Base-by-base conservation (phyloP, 148 eudicot species). In the Selenicereus undatus region DNA sequence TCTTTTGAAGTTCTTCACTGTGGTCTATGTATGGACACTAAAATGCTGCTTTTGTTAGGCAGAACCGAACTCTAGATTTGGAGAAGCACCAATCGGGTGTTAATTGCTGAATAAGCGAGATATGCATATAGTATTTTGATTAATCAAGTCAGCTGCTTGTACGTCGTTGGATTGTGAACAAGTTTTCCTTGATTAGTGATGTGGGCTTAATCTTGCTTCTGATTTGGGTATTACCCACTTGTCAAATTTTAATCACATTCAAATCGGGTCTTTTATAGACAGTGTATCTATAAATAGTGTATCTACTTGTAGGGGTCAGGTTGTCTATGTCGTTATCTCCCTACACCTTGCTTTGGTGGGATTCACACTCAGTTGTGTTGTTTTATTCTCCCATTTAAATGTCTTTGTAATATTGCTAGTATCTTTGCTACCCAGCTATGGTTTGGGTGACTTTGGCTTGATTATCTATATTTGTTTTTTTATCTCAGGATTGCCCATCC, bases 401-500 rank as follows among this genome's bases (percentile, higher is more conserved):
- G 8, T 22, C 21, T 13, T 68, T 50, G 74, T 70, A 45, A 68
- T 39, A 26, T 36, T 66, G 58, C 42, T 39, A 22, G 22, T 24
- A 17, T 35, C 26, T 39, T 29, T 69, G 64, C 58, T 22, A 32
- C 12, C 0, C 64, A 32, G 27, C 12, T 42, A 43, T 8, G 26
- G 26, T 24, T 22, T n/a, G 22, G 52, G 14, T 39, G 48, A 26
- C 16, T 50, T 16, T 26, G 7, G 5, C 12, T 8, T 48, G 54
- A 42, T 27, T 14, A 29, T 73, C 35, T 26, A 18, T 39, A 42
- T 14, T 70, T 69, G 70, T 27, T 56, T 70, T 50, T 42, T 51
- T 70, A 10, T 68, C 58, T 80, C 85, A 95, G 98, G 92, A 78
- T 86, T 83, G 93, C 95, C 65, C 98, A 95, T 85, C 98, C 98